Base-by-base conservation (phyloP, 192 early-diverging fungal species). In the Coemansia sp. region DNA sequence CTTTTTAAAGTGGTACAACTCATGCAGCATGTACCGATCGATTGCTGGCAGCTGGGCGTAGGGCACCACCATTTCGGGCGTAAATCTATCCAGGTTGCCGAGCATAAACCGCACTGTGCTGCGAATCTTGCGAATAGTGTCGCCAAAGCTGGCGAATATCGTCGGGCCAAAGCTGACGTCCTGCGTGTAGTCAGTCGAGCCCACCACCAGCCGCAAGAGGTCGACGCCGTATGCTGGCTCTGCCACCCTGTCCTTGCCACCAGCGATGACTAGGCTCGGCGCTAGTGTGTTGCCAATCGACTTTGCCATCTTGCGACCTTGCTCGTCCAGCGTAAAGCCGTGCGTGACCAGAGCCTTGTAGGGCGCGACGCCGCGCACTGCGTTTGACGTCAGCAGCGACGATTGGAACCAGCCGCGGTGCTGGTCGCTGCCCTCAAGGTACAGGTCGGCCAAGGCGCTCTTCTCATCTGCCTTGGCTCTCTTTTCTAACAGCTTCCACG, bases 351-450 rank as follows among this genome's bases (percentile, higher is more conserved):
- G 63, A 3, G 84, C 84, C 7, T 74, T 77, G 79, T 87, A 94
- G 6, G 92, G 93, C 0, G 87, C 72, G 43, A 89, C 84, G 7
- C 88, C 88, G 22, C 85, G 87, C 20, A 88, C 68, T 3, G 92
- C 91, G 27, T 89, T 74, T 4, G 88, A 89, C 14, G 91, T 92
- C 43, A 94, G 77, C 36, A 92, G 71, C 9, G 91, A 92, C 15
- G 91, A 94, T 66, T 92, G 90, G 83, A 94, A 94, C 92, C 92
- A 94, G 6, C 91, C 92, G 39, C 92, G 87, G 77, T 94, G 89
- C 62, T 94, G 92, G 70, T 94, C 91, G 59, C 86, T 90, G 15
- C 92, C 92, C 67, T 94, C 91, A 7, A 86, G 61, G 74, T 92
- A 92, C 58, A 92, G 76, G 79, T 92, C 91, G 2, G 90, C 90